A percentile compares a stretch with the other conserved stretches of the same genome.
Conservation (phyloP, 2,329 filamentous ascomycete genomes). For the Corynespora cassiicola region DNA sequence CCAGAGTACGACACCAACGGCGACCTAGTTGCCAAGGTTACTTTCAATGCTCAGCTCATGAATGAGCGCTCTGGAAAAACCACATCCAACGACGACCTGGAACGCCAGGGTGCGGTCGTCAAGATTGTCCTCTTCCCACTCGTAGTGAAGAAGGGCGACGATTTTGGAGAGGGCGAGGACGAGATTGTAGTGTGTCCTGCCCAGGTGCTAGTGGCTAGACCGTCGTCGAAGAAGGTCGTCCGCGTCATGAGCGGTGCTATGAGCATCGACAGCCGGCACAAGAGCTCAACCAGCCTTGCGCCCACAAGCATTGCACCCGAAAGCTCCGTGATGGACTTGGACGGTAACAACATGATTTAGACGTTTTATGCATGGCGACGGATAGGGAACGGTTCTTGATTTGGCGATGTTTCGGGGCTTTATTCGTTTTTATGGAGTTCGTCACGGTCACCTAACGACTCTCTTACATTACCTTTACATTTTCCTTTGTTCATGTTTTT, state of each 20-base stretch:
- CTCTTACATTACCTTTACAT: slow-evolving; percentile 7
- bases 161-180: slow-evolving; percentile 84
- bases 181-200: slow-evolving; percentile 96
- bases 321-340: slow-evolving; percentile 44
- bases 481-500: slow-evolving; percentile 5
- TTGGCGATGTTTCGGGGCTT: slow-evolving; percentile 2
- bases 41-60: slow-evolving; percentile 94
- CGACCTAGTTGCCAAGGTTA: slow-evolving; percentile 84
- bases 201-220: slow-evolving; percentile 79
- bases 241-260: slow-evolving; percentile 58
- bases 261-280: slow-evolving; percentile 48
- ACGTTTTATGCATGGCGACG: slow-evolving; percentile 13
- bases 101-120: slow-evolving; percentile 77
- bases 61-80: slow-evolving; percentile 82
- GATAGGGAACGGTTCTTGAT: too few species aligned
- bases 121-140: slow-evolving; percentile 94
- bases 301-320: slow-evolving; percentile 31
- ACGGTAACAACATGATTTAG: slow-evolving; percentile 37
- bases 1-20: slow-evolving; percentile 95
- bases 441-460: slow-evolving; percentile 19
- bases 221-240: slow-evolving; percentile 56
- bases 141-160: slow-evolving; percentile 94
- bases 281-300: slow-evolving; percentile 31
- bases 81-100: slow-evolving; percentile 78
- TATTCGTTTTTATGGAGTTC: too few species aligned